Percentiles rank a stretch among this genome's conserved stretches.
Evolutionary conservation across 2,329 filamentous ascomycete genomes (phyloP).

Genomic region (Zelopaecilomyces penicillatus): DNA sequence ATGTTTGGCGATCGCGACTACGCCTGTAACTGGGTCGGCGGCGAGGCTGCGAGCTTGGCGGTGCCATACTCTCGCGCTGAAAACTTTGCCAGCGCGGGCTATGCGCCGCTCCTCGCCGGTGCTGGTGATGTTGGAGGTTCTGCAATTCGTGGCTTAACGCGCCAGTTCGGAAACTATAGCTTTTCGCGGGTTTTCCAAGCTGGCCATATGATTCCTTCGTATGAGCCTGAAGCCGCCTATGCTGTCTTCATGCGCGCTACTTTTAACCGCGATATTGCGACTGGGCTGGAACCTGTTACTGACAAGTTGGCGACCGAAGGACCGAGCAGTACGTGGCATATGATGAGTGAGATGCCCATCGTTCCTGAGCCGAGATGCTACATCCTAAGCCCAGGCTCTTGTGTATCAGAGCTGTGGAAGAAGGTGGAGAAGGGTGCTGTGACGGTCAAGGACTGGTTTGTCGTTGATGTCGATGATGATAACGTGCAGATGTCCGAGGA

Average conservation of each 20-base stretch:
- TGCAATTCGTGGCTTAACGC: slow-evolving; percentile 46
- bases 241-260: slow-evolving; percentile 52
- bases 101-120: slow-evolving; percentile 60
- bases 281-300: slow-evolving; percentile 43
- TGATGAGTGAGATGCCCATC: slow-evolving; percentile 41
- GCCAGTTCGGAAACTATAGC: slow-evolving; percentile 65
- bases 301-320: slow-evolving; percentile 41
- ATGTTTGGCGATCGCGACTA: slow-evolving; percentile 59
- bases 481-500: slow-evolving; percentile 3
- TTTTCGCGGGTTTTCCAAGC: slow-evolving; percentile 59
- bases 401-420: slow-evolving; percentile 43
- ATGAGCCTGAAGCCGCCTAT: slow-evolving; percentile 49
- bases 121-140: slow-evolving; percentile 38
- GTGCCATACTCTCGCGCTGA: slow-evolving; percentile 41
- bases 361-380: slow-evolving; percentile 48
- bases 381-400: slow-evolving; percentile 47
- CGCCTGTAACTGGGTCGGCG: slow-evolving; percentile 59
- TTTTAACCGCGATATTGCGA: slow-evolving; percentile 43
- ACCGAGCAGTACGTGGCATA: slow-evolving; percentile 51
- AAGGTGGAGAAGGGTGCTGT: slow-evolving; percentile 44
- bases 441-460: slow-evolving; percentile 33
- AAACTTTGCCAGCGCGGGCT: slow-evolving; percentile 54
- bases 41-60: slow-evolving; percentile 58
- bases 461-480: slow-evolving; percentile 14
- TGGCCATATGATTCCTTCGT: slow-evolving; percentile 53